Conservation (phyloP, 495 filamentous ascomycete species). For the Staphylotrichum tortipilum region DNA sequence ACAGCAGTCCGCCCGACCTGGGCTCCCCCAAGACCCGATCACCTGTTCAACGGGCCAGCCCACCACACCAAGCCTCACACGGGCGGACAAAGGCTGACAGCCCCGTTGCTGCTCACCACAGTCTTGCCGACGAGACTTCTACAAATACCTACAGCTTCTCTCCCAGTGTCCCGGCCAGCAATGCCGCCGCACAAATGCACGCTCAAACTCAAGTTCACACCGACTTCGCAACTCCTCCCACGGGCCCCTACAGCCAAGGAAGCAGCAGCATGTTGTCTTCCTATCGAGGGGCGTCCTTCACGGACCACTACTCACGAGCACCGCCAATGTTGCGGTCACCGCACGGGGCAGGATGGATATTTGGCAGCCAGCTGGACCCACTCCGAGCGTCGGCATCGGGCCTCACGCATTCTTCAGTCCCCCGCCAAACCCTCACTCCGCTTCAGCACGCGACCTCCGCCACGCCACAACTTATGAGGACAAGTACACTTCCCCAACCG, state of each 20-base stretch:
- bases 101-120: constrained; percentile 23
- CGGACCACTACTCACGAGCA: constrained; percentile 38
- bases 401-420: constrained; percentile 26
- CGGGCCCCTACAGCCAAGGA: constrained; percentile 29
- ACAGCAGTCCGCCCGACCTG: constrained; percentile 35
- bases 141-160: constrained; percentile 44
- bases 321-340: constrained; percentile 41
- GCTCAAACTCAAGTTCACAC: constrained; percentile 14
- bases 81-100: constrained; percentile 20
- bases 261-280: constrained; percentile 40
- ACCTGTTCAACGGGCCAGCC: constrained; percentile 36
- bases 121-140: constrained; percentile 22
- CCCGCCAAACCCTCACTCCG: constrained; percentile 34
- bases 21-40: constrained; percentile 37
- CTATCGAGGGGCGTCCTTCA: constrained; percentile 35
- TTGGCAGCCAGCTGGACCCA: constrained; percentile 33
- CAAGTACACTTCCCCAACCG: constrained; percentile 64
- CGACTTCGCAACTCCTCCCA: constrained; percentile 23
- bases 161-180: constrained; percentile 30
- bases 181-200: constrained; percentile 22
- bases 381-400: constrained; percentile 30
- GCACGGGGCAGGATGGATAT: constrained; percentile 38
- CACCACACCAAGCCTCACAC: constrained; percentile 27
- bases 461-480: constrained; percentile 68
- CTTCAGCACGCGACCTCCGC: constrained; percentile 27